phyloP scores from a whole-genome alignment of 768 basidiomycete genomes.

The Kwoniella sp. region DNA sequence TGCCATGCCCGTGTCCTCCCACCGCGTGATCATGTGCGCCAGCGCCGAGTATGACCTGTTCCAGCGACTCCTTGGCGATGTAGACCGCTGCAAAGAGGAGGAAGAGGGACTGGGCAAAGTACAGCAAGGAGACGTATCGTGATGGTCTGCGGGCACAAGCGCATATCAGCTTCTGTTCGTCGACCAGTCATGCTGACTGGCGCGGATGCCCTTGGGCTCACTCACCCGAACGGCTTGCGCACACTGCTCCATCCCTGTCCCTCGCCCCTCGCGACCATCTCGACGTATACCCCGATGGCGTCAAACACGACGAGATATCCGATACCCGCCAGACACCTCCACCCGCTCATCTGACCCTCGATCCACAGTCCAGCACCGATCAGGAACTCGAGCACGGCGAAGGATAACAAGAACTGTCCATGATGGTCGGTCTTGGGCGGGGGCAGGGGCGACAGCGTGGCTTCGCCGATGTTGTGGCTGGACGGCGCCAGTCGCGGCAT shows the following conservation, averaged over 20 bases:
- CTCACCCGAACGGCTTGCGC: conserved; percentile 63
- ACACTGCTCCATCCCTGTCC: conserved; percentile 44
- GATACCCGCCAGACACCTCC: conserved; percentile 78
- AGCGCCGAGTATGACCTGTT: conserved; percentile 68
- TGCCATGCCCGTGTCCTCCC: conserved; percentile 58
- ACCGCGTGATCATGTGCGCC: conserved; percentile 34
- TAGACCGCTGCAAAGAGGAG: conserved; percentile 91
- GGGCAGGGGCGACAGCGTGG: conserved; percentile 23
- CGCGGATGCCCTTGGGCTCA: too few relatives aligned
- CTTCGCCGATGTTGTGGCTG: conserved; percentile 11
- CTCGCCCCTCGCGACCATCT: conserved; percentile 40
- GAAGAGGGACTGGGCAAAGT: conserved; percentile 86
- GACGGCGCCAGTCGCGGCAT: conserved; percentile 29
- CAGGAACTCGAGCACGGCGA: conserved; percentile 48
- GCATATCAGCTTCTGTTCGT: not conserved
- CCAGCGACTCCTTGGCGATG: conserved; percentile 93
- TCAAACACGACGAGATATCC: conserved; percentile 98
- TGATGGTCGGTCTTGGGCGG: conserved; percentile 18
- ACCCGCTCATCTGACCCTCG: conserved; percentile 78
- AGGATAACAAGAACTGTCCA: conserved; percentile 31
- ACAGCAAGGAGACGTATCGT: conserved; percentile 53
- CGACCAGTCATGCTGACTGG: not conserved
- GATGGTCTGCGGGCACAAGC: conserved; percentile 16
- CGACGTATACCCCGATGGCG: conserved; percentile 68
- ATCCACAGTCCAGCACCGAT: conserved; percentile 69